Conservation (phyloP, 2,329 filamentous ascomycete species). For the Penicillium olsonii region DNA sequence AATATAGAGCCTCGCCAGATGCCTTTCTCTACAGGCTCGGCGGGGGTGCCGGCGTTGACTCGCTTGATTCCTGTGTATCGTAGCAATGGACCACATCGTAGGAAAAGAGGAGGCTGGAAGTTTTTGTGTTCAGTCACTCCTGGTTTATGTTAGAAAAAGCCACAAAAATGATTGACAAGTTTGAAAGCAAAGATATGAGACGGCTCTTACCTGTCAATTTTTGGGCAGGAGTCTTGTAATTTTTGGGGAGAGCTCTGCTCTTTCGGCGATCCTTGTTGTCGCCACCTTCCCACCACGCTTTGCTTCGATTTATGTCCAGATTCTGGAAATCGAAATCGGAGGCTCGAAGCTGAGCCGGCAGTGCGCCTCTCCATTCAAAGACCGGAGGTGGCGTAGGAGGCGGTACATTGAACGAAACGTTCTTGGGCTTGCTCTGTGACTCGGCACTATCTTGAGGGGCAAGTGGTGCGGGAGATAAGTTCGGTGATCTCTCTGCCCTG, state of each 20-base stretch:
- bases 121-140: constrained; percentile 56
- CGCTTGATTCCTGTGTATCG: constrained; percentile 84
- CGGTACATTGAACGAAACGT: constrained; percentile 50
- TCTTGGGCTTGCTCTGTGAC: constrained; percentile 35
- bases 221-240: constrained; percentile 35
- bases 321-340: constrained; percentile 62
- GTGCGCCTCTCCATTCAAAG: constrained; percentile 69
- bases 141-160: constrained; percentile 31
- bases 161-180: too few species aligned
- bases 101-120: constrained; percentile 80
- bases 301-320: constrained; percentile 51
- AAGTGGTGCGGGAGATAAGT: constrained; percentile 16
- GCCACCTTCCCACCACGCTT: constrained; percentile 76
- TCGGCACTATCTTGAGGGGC: constrained; percentile 22
- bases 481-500: constrained; percentile 16
- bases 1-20: constrained; percentile 92
- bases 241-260: constrained; percentile 46
- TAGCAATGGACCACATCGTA: constrained; percentile 88
- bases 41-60: constrained; percentile 35
- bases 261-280: constrained; percentile 49
- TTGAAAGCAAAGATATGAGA: too few species aligned
- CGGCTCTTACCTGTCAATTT: constrained; percentile 34
- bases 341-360: constrained; percentile 61
- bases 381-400: constrained; percentile 48
- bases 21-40: constrained; percentile 60